Evolutionary conservation across 1,284 basidiomycete genomes (phyloP).

Genomic region (Marasmius sp.): DNA sequence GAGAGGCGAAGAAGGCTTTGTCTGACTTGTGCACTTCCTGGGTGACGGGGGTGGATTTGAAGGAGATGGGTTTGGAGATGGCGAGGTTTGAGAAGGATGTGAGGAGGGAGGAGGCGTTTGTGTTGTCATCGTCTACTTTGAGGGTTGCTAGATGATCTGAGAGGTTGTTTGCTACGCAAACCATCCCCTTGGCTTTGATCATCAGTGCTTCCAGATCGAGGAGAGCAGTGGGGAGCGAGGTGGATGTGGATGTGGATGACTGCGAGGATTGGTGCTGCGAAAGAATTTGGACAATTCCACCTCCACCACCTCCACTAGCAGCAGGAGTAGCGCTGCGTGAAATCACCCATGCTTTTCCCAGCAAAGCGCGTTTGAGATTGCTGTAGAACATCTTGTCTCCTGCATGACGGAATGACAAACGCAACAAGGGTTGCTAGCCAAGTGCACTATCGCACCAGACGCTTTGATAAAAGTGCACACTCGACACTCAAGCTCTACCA

Average conservation of each 20-base stretch:
- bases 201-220: slow-evolving; percentile 90
- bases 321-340: slow-evolving; percentile 17
- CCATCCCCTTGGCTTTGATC: slow-evolving; percentile 93
- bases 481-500: slow-evolving; percentile 61
- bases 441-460: slow-evolving; percentile 64
- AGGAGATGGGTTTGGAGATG: slow-evolving; percentile 76
- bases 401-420: slow-evolving; percentile 88
- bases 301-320: neutral
- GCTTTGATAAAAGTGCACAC: slow-evolving; percentile 95
- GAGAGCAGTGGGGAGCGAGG: slow-evolving; percentile 78
- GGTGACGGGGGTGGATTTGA: slow-evolving; percentile 80
- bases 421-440: slow-evolving; percentile 44
- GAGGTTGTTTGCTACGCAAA: slow-evolving; percentile 83
- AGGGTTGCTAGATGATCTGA: slow-evolving; percentile 78
- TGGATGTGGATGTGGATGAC: slow-evolving; percentile 59
- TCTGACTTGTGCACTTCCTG: slow-evolving; percentile 85
- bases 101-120: slow-evolving; percentile 15
- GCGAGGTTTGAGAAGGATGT: slow-evolving; percentile 45
- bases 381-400: slow-evolving; percentile 87
- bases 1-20: slow-evolving; percentile 74
- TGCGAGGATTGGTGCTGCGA: slow-evolving; percentile 70
- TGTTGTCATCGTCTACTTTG: slow-evolving; percentile 33
- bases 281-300: slow-evolving; percentile 72
- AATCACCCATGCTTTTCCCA: slow-evolving; percentile 83
- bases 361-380: slow-evolving; percentile 74